Base-by-base conservation (phyloP, 352 stramenopile genomes). In the Globisporangium acanthophoron region DNA sequence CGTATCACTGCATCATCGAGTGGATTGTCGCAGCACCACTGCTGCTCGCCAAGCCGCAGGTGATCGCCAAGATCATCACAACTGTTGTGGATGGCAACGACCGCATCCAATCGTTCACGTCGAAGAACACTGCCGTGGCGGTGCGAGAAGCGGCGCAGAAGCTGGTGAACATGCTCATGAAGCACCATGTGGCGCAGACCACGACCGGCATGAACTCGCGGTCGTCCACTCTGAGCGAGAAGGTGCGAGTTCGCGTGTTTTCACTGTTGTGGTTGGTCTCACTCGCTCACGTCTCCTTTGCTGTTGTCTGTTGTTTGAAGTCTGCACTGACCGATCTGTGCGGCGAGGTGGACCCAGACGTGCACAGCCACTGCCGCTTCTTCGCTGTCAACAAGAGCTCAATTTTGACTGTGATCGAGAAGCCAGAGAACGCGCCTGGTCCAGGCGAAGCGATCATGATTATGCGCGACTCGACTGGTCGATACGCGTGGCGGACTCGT, bases 81-180 rank as follows among this genome's bases (percentile, higher is more conserved):
- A 88, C 81, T 0, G 83, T 93, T 27, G 78, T 95, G 41, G 85
- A 95, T 40, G 78, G 78, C 11, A 87, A 82, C 43, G 82, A 92
- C 45, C 71, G 78, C 33, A 80, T 85, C 13, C 79, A 87, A 43
- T 87, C 81, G 18, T 80, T 84, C 52, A 71, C 72, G 13, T 75
- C 74, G 2, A 76, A 79, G 56, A 76, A 58, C 29, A 74, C 76
- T 0, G 72, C 71, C 6, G 64, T 81, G 57, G 73, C 79, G 8
- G 79, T 87, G 12, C 85, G 83, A 3, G 77, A 89, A 40, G 80
- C 83, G 41, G 84, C 85, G 9, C 81, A 92, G 56, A 87, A 90
- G 52, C 56, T 95, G 11, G 69, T 92, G 16, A 90, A 87, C 55
- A 92, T 90, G 77, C 62, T 95, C 37, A 89, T 95, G 76, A 95